phyloP scores from a whole-genome alignment of 768 basidiomycete genomes.

The Lentinula boryana region DNA sequence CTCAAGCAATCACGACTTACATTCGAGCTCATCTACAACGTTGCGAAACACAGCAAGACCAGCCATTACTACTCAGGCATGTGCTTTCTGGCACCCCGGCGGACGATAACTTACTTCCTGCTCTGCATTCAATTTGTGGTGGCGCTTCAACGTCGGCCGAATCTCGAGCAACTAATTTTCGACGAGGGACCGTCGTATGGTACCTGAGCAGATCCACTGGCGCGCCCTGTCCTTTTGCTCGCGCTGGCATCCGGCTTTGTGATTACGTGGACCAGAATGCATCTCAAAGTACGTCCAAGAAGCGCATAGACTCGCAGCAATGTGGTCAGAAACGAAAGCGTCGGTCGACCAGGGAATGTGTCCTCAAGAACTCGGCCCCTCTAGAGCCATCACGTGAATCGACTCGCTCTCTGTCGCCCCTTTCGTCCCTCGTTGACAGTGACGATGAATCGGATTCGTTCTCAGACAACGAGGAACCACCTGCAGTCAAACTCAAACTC shows the following conservation, averaged over 20 bases:
- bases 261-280: constrained; percentile 56
- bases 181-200: constrained; percentile 77
- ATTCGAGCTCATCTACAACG: constrained; percentile 68
- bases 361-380: constrained; percentile 18
- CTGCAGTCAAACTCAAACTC: constrained; percentile 65
- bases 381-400: neutral
- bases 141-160: constrained; percentile 35
- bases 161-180: constrained; percentile 59
- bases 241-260: constrained; percentile 66
- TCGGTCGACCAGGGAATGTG: constrained; percentile 13
- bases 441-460: constrained; percentile 23
- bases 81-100: constrained; percentile 62
- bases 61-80: constrained; percentile 69
- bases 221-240: constrained; percentile 68
- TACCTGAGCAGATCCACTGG: constrained; percentile 74
- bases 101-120: constrained; percentile 72
- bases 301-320: constrained; percentile 18
- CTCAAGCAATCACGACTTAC: constrained; percentile 80
- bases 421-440: neutral
- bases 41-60: constrained; percentile 65
- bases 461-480: constrained; percentile 30
- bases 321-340: constrained; percentile 36
- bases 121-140: constrained; percentile 63
- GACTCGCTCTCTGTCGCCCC: neutral
- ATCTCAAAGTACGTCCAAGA: constrained; percentile 20